phyloP scores from a whole-genome alignment of 768 basidiomycete genomes.

The Lactarius vividus region DNA sequence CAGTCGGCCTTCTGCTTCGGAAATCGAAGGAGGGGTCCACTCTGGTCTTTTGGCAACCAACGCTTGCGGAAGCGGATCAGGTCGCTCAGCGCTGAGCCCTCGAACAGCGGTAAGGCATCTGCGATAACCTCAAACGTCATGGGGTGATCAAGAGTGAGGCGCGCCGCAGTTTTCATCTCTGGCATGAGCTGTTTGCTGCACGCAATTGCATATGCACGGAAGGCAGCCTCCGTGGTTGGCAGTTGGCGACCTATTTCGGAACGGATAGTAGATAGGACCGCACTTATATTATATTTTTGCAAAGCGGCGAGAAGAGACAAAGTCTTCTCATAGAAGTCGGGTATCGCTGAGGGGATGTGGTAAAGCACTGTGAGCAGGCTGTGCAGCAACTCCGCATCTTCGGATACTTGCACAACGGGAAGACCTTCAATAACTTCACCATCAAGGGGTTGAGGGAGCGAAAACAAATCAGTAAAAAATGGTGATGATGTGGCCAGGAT shows the following conservation, averaged over 20 bases:
- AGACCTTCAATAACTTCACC: neutral
- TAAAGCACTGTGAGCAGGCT: neutral
- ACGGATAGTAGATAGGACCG: neutral
- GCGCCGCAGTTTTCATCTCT: too few relatives aligned
- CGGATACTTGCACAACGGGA: neutral
- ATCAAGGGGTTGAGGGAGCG: neutral
- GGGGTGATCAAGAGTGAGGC: too few relatives aligned
- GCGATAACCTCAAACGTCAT: too few relatives aligned
- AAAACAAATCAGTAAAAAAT: conserved; percentile 3
- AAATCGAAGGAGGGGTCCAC: too few relatives aligned
- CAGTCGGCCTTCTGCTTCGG: too few relatives aligned
- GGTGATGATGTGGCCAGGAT: neutral
- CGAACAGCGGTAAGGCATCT: too few relatives aligned
- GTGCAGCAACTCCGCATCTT: neutral
- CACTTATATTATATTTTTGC: conserved; percentile 29
- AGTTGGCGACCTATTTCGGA: neutral
- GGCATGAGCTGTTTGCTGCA: too few relatives aligned
- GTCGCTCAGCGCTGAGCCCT: too few relatives aligned
- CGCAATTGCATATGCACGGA: too few relatives aligned
- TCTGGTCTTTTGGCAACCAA: too few relatives aligned
- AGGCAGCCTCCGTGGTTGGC: conserved; percentile 5
- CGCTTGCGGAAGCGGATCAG: too few relatives aligned
- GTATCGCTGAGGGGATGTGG: neutral
- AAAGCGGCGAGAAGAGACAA: conserved; percentile 24
- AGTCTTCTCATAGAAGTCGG: neutral